These are phyloP conservation scores for Chaetomiaceae sp. DNA, from an alignment of 2,329 filamentous ascomycete genomes.

Conservation along the genomic window DNA sequence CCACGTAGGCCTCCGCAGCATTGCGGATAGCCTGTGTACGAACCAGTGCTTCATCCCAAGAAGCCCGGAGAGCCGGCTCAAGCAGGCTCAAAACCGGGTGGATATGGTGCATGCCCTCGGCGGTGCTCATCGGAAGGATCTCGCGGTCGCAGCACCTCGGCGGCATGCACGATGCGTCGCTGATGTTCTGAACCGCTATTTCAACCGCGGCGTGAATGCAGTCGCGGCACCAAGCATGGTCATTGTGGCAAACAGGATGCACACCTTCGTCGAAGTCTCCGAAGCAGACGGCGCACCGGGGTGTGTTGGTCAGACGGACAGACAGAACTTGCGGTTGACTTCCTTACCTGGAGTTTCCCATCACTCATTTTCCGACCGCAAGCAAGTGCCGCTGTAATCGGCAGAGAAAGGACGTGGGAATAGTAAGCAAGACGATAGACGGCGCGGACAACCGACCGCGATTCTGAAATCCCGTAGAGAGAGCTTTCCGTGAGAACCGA, in stretches of 20 bases:
- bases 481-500: no score
- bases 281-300: conserved; percentile 5
- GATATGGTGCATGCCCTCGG: not conserved
- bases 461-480: no score
- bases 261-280: conserved; percentile 2
- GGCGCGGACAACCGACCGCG: no score
- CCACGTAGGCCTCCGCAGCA: not conserved
- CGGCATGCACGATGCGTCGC: conserved; percentile 8
- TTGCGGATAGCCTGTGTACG: not conserved
- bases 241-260: not conserved
- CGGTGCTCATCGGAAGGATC: not conserved
- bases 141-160: conserved; percentile 6
- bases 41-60: conserved; percentile 6
- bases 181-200: conserved; percentile 1
- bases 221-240: conserved; percentile 6
- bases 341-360: not conserved
- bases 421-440: no score
- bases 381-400: no score
- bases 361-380: not conserved
- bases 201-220: not conserved
- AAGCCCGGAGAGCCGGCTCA: not conserved
- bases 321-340: not conserved
- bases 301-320: not conserved
- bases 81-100: conserved; percentile 2
- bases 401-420: no score